These are phyloP conservation scores for Arthrobotrys conoides DNA, from an alignment of 2,329 filamentous ascomycete species.

Conservation along the genomic window DNA sequence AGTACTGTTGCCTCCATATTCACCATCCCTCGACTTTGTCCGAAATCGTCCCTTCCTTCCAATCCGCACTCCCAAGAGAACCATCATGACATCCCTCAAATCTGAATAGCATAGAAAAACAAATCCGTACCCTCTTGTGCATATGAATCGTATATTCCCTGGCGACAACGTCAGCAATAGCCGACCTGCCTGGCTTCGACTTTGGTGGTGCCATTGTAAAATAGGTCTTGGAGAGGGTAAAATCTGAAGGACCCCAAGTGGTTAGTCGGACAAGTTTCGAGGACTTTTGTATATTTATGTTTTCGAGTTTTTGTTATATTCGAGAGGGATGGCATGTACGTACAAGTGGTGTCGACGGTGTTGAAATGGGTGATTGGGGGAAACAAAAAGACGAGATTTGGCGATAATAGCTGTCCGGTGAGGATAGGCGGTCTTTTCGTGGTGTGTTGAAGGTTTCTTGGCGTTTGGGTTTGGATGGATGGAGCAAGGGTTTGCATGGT, in stretches of 20 bases:
- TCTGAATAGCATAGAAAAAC: slow-evolving; percentile 21
- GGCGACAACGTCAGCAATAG: slow-evolving; percentile 98
- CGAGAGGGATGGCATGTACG: slow-evolving; percentile 7
- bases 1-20: neutral
- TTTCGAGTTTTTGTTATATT: neutral
- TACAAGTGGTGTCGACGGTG: slow-evolving; percentile 53
- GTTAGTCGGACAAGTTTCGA: slow-evolving; percentile 33
- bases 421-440: slow-evolving; percentile 38
- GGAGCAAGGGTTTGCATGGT: slow-evolving; percentile 37
- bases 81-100: slow-evolving; percentile 46
- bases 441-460: slow-evolving; percentile 58
- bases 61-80: slow-evolving; percentile 24
- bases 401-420: slow-evolving; percentile 25
- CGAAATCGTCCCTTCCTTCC: neutral
- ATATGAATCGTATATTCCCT: slow-evolving; percentile 99
- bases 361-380: slow-evolving; percentile 9
- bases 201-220: slow-evolving; percentile 77
- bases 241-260: slow-evolving; percentile 13
- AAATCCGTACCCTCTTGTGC: slow-evolving; percentile 91
- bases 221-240: slow-evolving; percentile 29
- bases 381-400: slow-evolving; percentile 46
- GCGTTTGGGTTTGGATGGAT: slow-evolving; percentile 20
- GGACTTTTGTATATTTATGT: neutral
- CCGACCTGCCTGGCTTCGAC: slow-evolving; percentile 82
- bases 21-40: neutral